Base-by-base conservation (phyloP, 2,329 filamentous ascomycete species). In the Alternaria sp. region DNA sequence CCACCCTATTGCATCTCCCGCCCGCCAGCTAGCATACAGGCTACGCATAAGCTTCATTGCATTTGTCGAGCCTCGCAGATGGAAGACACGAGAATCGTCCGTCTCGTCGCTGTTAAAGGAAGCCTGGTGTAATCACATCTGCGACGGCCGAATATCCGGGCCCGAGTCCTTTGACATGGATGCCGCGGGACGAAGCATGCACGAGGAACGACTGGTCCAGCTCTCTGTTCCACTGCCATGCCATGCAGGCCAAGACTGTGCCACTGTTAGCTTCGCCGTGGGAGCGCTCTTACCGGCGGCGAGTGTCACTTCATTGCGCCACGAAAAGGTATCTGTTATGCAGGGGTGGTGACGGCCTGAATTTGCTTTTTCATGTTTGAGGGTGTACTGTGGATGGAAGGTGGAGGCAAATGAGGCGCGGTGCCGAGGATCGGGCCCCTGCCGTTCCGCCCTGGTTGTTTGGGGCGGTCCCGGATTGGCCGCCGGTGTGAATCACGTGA, bases 151-250 rank as follows among this genome's bases (percentile, higher is more conserved):
- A 26, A 36, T 49, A 42, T 54, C 56, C 55, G 55, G 42, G 36
- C 42, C 51, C 51, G 51, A 58, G 42, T 41, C 45, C 21, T 58
- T 40, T 40, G 49, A 51, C 56, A 58, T 58, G 56, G 56, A 58
- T 58, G 36, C 36, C 56, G 56, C 56, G 56, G 56, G 56, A 58
- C 56, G 56, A 58, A 55, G 56, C 56, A 58, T 58, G 56, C 51
- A 50, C 51, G 51, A 58, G 33, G 51, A 55, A 58, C 51, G 51
- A 55, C 51, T 58, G 56, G 56, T 45, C 51, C 56, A 58, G 51
- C 56, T 58, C 45, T 40, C 44, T 55, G 51, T 58, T 40, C 56
- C 28, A 58, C 56, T 45, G 33, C 51, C 51, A 54, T 46, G 44
- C 44, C 23, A 48, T 48, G 44, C 44, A 48, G 21, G 48, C 48